Evolutionary conservation across 2,329 filamentous ascomycete genomes (phyloP), one percentile per base, ranked within the genome.

Genomic region (Ophiognomonia clavigignenti-juglandacearum): DNA sequence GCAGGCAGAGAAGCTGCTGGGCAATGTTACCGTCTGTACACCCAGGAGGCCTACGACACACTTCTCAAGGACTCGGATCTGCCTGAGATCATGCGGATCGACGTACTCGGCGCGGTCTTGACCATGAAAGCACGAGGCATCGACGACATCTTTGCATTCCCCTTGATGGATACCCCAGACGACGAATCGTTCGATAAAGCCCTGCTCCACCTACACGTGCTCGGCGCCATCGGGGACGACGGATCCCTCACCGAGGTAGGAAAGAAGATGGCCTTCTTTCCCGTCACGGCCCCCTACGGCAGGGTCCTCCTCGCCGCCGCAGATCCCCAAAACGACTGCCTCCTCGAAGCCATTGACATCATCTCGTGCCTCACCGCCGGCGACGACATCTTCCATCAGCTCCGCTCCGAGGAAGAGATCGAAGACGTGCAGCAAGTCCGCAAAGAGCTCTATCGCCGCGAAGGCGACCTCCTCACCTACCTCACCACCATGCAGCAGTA

Each of bases 121-220:
- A 95, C 88, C 0, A 95, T 98, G 86, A 96, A 96, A 64, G 90
- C 92, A 1, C 80, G 90, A 45, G 90, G 91, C 0, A 83, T 97
- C 11, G 76, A 87, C 22, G 85, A 97, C 59, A 79, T 96, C 2
- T 71, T 90, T 18, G 72, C 75, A 0, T 98, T 98, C 53, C 89
- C 92, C 0, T 80, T 96, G 39, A 83, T 97, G 62, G 90, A 95
- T 46, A 77, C 79, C 1, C 93, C 93, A 0, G 82, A 87, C 8
- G 68, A 82, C 3, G 85, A 95, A 53, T 78, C 87, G 0, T 78
- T 96, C 41, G 83, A 92, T 56, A 89, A 89, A 56, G 90, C 91
- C 0, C 71, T 96, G 1, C 66, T 93, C 6, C 86, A 93, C 45
- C 76, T 98, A 0, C 80, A 89, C 44, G 79, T 85, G 29, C 81